A percentile compares a stretch with the other conserved stretches of the same genome.
These are phyloP conservation scores for Russula sp. DNA, from an alignment of 768 basidiomycete genomes.

Conservation along the genomic window DNA sequence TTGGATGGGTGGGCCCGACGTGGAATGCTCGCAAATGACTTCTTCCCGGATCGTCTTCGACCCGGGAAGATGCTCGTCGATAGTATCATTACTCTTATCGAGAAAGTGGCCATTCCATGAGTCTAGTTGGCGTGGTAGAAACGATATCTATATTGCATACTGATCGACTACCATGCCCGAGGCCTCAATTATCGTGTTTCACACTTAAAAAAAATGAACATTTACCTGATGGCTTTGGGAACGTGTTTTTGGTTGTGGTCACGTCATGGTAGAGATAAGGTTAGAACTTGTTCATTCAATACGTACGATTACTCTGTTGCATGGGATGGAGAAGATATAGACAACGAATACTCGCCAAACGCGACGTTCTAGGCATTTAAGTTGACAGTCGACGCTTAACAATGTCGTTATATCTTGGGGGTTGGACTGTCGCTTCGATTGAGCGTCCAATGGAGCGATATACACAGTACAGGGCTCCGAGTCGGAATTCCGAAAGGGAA, in stretches of 20 bases:
- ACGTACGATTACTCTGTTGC: neutral
- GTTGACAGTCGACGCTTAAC: neutral
- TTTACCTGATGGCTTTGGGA: no score
- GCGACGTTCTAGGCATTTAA: neutral
- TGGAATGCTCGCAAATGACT: constrained; percentile 6
- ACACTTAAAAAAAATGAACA: no score
- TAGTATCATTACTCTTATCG: neutral
- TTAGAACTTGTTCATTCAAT: neutral
- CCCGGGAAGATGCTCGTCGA: constrained; percentile 5
- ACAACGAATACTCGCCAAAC: neutral
- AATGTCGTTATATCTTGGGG: no score
- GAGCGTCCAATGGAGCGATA: neutral
- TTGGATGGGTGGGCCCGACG: constrained; percentile 11
- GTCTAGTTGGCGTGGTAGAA: neutral
- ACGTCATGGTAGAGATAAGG: neutral
- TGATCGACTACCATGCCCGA: neutral
- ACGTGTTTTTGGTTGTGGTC: no score
- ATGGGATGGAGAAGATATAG: neutral
- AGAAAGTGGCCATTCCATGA: neutral
- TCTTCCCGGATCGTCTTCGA: neutral
- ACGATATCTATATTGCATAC: neutral
- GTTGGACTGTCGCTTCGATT: neutral
- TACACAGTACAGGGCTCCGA: no score
- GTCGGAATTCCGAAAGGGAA: no score
- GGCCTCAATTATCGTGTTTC: no score